Conservation (phyloP, 805 yeast species). For the Candida broadrunensis region DNA sequence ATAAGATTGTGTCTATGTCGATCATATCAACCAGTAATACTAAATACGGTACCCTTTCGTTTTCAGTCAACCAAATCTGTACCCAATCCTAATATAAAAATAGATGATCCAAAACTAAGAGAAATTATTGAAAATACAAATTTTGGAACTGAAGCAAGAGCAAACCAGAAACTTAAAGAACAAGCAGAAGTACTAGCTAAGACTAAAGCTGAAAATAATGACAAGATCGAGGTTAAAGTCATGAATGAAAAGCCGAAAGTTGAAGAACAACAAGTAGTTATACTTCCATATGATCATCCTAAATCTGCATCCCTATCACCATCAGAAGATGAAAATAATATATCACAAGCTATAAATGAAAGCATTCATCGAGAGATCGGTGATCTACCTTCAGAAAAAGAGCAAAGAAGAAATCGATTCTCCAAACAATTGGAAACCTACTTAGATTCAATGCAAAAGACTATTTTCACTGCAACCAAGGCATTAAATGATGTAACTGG, state of each 20-base stretch:
- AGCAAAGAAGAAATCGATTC: slow-evolving; percentile 32
- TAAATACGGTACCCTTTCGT: neutral
- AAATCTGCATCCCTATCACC: too few species aligned
- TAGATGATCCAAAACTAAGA: slow-evolving; percentile 25
- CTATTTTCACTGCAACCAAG: slow-evolving; percentile 58
- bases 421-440: slow-evolving; percentile 43
- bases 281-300: too few species aligned
- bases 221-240: slow-evolving; percentile 1
- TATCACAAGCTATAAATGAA: slow-evolving; percentile 6
- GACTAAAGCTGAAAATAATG: slow-evolving; percentile 5
- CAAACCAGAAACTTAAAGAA: slow-evolving; percentile 7
- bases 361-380: slow-evolving; percentile 15
- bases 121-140: slow-evolving; percentile 36
- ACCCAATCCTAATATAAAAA: neutral
- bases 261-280: neutral
- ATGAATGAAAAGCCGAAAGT: neutral
- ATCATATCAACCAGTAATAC: neutral
- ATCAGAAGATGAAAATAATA: too few species aligned
- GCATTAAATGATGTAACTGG: slow-evolving; percentile 91
- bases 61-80: neutral
- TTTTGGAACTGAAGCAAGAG: slow-evolving; percentile 17
- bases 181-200: slow-evolving; percentile 5
- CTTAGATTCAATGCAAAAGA: slow-evolving; percentile 53
- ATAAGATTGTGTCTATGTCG: neutral
- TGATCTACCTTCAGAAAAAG: slow-evolving; percentile 46